phyloP scores from a whole-genome alignment of 192 early-diverging fungal species.

The Mortierella antarctica region DNA sequence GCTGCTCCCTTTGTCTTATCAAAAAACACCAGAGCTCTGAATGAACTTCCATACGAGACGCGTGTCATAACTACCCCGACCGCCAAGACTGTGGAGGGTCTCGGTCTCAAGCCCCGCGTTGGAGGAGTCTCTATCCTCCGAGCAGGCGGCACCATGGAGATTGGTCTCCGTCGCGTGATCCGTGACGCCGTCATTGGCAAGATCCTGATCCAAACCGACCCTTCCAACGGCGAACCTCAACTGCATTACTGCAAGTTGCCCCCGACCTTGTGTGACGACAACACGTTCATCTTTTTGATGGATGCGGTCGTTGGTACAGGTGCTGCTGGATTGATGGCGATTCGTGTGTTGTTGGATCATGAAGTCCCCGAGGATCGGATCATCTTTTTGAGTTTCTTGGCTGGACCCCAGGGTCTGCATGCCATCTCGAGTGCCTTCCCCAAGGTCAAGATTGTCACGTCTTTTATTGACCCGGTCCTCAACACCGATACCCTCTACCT shows the following conservation, averaged over 20 bases:
- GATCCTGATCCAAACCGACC: constrained; percentile 89
- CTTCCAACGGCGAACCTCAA: constrained; percentile 84
- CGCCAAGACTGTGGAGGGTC: constrained; percentile 64
- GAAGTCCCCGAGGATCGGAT: constrained; percentile 87
- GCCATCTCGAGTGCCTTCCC: constrained; percentile 88
- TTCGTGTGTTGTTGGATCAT: constrained; percentile 92
- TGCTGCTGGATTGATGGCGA: constrained; percentile 95
- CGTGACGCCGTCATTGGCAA: constrained; percentile 89
- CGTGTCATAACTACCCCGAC: constrained; percentile 70
- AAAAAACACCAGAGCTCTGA: constrained; percentile 65
- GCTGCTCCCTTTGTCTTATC: neutral
- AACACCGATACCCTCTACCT: constrained; percentile 73
- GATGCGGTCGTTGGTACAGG: constrained; percentile 94
- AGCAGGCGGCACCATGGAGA: constrained; percentile 93
- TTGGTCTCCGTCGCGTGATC: constrained; percentile 81
- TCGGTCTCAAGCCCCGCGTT: constrained; percentile 43
- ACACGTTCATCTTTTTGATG: constrained; percentile 53
- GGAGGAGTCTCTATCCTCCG: constrained; percentile 88
- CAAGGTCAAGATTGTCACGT: constrained; percentile 79
- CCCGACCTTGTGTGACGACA: constrained; percentile 32
- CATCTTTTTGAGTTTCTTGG: constrained; percentile 85
- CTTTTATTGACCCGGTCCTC: constrained; percentile 80
- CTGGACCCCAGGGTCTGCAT: constrained; percentile 81
- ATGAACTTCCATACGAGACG: constrained; percentile 64
- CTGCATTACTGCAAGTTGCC: constrained; percentile 91